Conservation (phyloP, 1,139 yeast genomes). For the Pichia sorboxylosa region DNA sequence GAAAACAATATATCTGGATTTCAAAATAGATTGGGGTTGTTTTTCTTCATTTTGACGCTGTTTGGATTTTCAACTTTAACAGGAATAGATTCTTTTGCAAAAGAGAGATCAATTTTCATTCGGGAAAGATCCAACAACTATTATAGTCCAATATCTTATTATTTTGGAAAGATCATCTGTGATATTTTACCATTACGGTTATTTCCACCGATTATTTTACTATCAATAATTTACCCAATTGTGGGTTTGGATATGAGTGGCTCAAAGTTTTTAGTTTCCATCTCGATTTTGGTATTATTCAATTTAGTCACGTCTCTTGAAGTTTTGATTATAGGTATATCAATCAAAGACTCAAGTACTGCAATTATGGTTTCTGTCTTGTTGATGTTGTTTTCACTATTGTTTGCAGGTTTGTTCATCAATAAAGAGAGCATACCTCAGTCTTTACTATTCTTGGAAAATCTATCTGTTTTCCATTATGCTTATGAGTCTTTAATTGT, state of each 20-base stretch:
- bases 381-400: slow-evolving; percentile 66
- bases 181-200: slow-evolving; percentile 85
- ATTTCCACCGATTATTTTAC: slow-evolving; percentile 74
- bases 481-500: slow-evolving; percentile 89
- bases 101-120: slow-evolving; percentile 77
- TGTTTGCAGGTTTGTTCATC: slow-evolving; percentile 88
- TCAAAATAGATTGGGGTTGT: slow-evolving; percentile 87
- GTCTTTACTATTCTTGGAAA: slow-evolving; percentile 69
- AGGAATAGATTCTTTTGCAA: slow-evolving; percentile 77
- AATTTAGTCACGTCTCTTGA: slow-evolving; percentile 80
- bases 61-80: slow-evolving; percentile 92
- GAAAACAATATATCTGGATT: slow-evolving; percentile 88
- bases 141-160: slow-evolving; percentile 78
- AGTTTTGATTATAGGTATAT: slow-evolving; percentile 74
- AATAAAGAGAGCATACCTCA: slow-evolving; percentile 67
- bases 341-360: slow-evolving; percentile 83
- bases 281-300: slow-evolving; percentile 63
- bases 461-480: slow-evolving; percentile 83
- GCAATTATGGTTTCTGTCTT: slow-evolving; percentile 84
- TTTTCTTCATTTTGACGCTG: slow-evolving; percentile 78
- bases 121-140: slow-evolving; percentile 92
- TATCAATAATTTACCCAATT: slow-evolving; percentile 83
- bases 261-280: slow-evolving; percentile 63
- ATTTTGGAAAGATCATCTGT: slow-evolving; percentile 71
- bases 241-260: slow-evolving; percentile 77